Evolutionary conservation across 495 filamentous ascomycete genomes (phyloP).

Genomic region (Haplographium delicatum): DNA sequence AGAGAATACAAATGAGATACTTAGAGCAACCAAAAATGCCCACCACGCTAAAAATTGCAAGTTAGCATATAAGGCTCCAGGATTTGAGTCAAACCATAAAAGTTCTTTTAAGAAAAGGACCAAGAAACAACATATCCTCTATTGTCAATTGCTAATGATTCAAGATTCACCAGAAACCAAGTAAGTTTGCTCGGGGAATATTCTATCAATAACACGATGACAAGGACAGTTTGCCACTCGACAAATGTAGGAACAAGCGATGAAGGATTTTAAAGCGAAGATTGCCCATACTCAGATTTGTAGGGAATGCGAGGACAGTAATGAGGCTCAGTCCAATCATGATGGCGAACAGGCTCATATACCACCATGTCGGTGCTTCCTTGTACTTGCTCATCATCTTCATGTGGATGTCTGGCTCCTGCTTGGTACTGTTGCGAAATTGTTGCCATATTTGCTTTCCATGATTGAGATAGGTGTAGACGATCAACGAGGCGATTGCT

Average conservation of each 20-base stretch:
- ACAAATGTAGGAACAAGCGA: not conserved
- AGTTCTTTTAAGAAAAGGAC: too few relatives aligned
- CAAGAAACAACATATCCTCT: too few relatives aligned
- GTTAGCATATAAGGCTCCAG: not conserved
- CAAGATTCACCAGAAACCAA: too few relatives aligned
- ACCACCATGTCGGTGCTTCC: constrained; percentile 54
- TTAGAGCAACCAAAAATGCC: constrained; percentile 62
- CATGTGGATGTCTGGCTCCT: constrained; percentile 39
- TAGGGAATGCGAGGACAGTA: constrained; percentile 60
- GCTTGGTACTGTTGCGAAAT: constrained; percentile 17
- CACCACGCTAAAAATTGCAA: constrained; percentile 48
- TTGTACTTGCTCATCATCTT: constrained; percentile 56
- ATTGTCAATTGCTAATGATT: too few relatives aligned
- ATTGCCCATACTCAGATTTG: constrained; percentile 32
- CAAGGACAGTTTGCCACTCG: too few relatives aligned
- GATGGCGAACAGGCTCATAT: constrained; percentile 41
- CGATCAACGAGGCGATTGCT: constrained; percentile 58
- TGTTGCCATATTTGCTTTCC: constrained; percentile 53
- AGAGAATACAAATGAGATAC: constrained; percentile 48
- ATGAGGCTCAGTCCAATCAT: constrained; percentile 58
- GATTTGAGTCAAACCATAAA: too few relatives aligned
- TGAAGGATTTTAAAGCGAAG: not conserved
- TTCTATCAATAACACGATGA: too few relatives aligned
- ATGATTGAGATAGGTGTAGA: constrained; percentile 61
- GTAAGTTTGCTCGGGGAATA: too few relatives aligned